Evolutionary conservation across 257 asterid species (phyloP), one percentile per base, ranked within the genome.

Genomic region (Nicotiana obtusifolia): DNA sequence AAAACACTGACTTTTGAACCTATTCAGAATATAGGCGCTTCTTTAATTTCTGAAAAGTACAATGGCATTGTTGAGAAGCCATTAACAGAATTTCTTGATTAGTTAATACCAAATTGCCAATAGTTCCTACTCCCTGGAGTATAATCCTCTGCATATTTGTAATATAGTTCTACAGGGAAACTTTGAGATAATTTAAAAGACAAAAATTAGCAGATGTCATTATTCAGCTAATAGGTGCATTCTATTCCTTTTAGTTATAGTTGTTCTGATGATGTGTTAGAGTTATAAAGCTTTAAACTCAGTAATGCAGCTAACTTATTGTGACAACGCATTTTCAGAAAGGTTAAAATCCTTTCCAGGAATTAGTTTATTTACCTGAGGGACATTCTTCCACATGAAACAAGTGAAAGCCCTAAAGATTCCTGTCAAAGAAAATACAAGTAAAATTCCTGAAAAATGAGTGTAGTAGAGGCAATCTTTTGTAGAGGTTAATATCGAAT

Each of bases 311-410:
- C 16, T 15, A 53, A 53, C n/a, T 53, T 53, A 15, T 53, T 15
- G n/a, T 53, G 59, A 53, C 8, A 53, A 53, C 8, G 20, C n/a
- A 53, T 4, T 53, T 16, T 53, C 2, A 4, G 2, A 5, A 53
- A 53, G 59, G 59, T 53, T 53, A 53, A 53, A 53, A 14, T 5
- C 13, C 49, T 41, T 9, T 1, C 2, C 2, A 60, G 2, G 65
- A 60, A 20, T 9, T n/a, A 62, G 3, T 10, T 24, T 9, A 44
- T 61, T 87, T 85, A 92, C 97, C 97, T 92, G 97, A 28, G 97
- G 94, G 31, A 92, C 89, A 80, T 87, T 91, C 89, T 95, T 93
- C 99, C 99, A 95, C 22, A 95, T 69, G 54, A 91, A 57, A 75
- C 31, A 81, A 19, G 91, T 89, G 83, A 84, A 82, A 33, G 83